Evolutionary conservation across 306 rosid genomes (phyloP).

Genomic region (Corylus americana): DNA sequence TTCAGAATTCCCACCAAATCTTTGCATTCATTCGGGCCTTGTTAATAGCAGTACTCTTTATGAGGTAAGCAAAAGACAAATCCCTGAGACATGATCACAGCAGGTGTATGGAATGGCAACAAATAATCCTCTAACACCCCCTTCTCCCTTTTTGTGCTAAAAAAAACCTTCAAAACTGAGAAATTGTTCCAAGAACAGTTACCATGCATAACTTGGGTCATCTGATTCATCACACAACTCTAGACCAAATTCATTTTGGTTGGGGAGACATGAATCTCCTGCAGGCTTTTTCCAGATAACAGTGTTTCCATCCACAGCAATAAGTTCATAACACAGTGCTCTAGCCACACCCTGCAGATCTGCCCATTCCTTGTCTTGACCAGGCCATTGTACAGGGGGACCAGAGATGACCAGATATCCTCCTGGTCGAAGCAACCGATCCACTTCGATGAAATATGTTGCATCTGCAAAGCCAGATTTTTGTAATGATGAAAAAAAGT

Average conservation of each 20-base stretch:
- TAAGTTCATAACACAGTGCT: slow-evolving; percentile 88
- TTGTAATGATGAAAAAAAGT: slow-evolving; percentile 19
- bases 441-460: slow-evolving; percentile 91
- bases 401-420: slow-evolving; percentile 93
- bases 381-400: slow-evolving; percentile 96
- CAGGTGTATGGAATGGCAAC: neutral
- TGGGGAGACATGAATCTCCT: slow-evolving; percentile 70
- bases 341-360: slow-evolving; percentile 94
- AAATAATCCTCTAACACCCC: neutral
- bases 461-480: slow-evolving; percentile 67
- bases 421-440: slow-evolving; percentile 93
- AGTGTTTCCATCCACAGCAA: slow-evolving; percentile 89
- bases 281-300: slow-evolving; percentile 93
- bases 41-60: neutral
- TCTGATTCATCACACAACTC: slow-evolving; percentile 73
- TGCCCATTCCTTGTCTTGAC: slow-evolving; percentile 99
- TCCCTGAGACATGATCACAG: neutral
- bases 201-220: slow-evolving; percentile 85
- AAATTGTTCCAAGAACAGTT: slow-evolving; percentile 29
- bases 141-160: no score
- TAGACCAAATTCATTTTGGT: slow-evolving; percentile 86
- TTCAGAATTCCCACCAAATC: slow-evolving; percentile 21
- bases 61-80: neutral
- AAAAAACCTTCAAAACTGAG: neutral
- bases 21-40: slow-evolving; percentile 12